Evolutionary conservation across 2,329 filamentous ascomycete genomes (phyloP).

Genomic region (Penicillium hordei): DNA sequence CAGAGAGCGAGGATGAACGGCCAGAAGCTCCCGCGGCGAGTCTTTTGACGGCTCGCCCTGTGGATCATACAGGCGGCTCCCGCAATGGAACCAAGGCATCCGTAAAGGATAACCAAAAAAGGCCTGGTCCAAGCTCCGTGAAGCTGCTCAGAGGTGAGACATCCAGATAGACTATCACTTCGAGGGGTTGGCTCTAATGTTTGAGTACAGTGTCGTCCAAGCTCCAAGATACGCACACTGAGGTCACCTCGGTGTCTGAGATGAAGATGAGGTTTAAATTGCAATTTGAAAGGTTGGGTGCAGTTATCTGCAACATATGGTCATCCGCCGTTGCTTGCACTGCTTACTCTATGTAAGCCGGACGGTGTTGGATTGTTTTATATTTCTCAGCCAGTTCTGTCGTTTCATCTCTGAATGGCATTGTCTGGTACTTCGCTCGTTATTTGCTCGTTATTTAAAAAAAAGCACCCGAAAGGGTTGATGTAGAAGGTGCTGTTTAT

Average conservation of each 20-base stretch:
- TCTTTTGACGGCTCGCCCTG: constrained; percentile 56
- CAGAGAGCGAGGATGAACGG: constrained; percentile 79
- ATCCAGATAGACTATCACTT: neutral
- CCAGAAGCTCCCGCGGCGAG: constrained; percentile 56
- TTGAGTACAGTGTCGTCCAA: constrained; percentile 43
- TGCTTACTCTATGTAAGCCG: constrained; percentile 13
- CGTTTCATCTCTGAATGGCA: constrained; percentile 14
- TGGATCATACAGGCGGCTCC: constrained; percentile 38
- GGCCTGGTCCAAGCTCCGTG: constrained; percentile 35
- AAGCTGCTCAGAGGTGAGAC: constrained; percentile 43
- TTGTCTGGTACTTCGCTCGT: constrained; percentile 18
- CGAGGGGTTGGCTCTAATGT: neutral
- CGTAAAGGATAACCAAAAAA: constrained; percentile 32
- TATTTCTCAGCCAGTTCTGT: constrained; percentile 17
- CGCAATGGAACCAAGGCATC: constrained; percentile 34
- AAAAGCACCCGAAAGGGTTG: constrained; percentile 16
- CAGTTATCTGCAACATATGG: constrained; percentile 24
- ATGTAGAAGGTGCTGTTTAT: constrained; percentile 4
- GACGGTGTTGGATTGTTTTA: constrained; percentile 11
- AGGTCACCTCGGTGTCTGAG: constrained; percentile 27
- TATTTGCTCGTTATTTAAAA: constrained; percentile 17
- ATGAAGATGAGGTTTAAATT: constrained; percentile 31
- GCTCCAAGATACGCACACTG: constrained; percentile 40
- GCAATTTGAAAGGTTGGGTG: constrained; percentile 32
- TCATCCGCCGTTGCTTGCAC: constrained; percentile 16